Base-by-base conservation (phyloP, 768 basidiomycete genomes). In the Terana coerulea region DNA sequence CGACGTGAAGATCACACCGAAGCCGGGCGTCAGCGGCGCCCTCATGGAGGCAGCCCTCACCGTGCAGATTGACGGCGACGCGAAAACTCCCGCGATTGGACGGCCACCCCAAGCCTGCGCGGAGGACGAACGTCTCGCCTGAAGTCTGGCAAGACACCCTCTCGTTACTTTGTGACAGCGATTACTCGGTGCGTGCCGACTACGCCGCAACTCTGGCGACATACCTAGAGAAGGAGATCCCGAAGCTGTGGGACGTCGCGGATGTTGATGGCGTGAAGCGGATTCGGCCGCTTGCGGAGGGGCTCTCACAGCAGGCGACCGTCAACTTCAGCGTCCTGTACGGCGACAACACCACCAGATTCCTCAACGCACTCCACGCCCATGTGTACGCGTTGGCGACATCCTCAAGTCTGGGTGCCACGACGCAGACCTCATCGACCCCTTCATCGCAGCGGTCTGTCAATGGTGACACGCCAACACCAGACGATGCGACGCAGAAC, bases 131-230 rank as follows among this genome's bases (percentile, higher is more conserved):
- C 54, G 78, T 97, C 28, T 75, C 86, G 3, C 85, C 88, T 25
- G 91, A 93, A 62, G 79, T 87, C 29, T 95, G 92, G 92, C 90
- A 93, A 64, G 93, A 95, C 54, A 94, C 90, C 1, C 67, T 95
- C 37, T 86, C 85, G 42, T 73, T 97, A 24, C 68, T 95, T 3
- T 95, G 91, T 63, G 91, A 95, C 63, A 66, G 70, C 11, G 84
- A 91, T 51, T 85, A 80, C 59, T 71, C 79, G n/a, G 83, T 95
- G 19, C 83, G 94, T 49, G 78, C 80, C 11, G 88, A 90, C 56
- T 95, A 93, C 63, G 78, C 84, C 0, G 71, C 77, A 31, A 80
- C 84, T 3, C 67, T 97, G n/a, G 69, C 87, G 3, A 80, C 83
- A 41, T 97, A 92, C 68, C 69, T 95, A 54, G 72, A 78, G 33